These are phyloP conservation scores for Gossypioides kirkii DNA, from an alignment of 345 rosid species.

Conservation along the genomic window DNA sequence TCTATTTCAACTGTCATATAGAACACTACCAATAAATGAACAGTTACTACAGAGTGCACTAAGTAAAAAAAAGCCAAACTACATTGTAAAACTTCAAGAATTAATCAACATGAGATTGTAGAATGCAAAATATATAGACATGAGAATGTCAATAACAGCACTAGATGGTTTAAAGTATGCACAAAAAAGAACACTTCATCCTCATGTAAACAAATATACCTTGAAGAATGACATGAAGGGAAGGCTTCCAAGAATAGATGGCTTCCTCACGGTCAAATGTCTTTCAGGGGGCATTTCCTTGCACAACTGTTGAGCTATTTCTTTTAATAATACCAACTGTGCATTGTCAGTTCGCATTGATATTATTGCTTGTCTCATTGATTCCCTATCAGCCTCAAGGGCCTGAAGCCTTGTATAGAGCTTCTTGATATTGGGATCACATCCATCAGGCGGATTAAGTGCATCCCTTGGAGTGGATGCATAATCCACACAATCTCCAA, in stretches of 20 bases:
- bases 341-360: not conserved
- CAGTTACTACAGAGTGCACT: not conserved
- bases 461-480: not conserved
- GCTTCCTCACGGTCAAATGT: not conserved
- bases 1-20: not conserved
- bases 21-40: not conserved
- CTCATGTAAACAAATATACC: not conserved
- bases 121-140: not conserved
- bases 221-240: not conserved
- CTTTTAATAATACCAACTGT: not conserved
- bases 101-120: not conserved
- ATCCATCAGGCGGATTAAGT: not conserved
- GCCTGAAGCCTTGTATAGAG: not conserved
- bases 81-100: not conserved
- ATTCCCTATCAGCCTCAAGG: constrained; percentile 4
- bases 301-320: constrained; percentile 3
- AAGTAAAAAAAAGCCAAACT: not conserved
- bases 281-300: not conserved
- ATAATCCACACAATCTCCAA: not conserved
- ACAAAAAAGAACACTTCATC: not conserved
- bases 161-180: not conserved
- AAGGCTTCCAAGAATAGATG: not conserved
- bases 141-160: not conserved
- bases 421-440: not conserved
- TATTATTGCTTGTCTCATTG: constrained; percentile 1